These are phyloP conservation scores for Cyclostephanos invisitatus DNA, from an alignment of 108 stramenopile species.

Conservation along the genomic window DNA sequence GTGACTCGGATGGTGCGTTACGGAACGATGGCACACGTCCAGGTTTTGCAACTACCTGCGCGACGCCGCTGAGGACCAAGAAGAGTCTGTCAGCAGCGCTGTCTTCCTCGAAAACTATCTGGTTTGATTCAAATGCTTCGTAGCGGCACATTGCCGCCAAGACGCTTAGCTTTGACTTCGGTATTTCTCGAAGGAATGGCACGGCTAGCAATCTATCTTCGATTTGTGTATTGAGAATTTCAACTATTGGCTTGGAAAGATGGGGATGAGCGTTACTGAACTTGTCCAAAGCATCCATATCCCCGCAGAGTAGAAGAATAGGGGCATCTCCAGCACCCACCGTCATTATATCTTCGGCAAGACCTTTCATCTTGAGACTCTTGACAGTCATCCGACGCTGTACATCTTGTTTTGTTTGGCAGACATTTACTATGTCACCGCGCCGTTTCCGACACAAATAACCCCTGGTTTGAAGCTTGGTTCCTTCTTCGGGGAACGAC, in stretches of 20 bases:
- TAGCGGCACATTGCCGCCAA: conserved; percentile 63
- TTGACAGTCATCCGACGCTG: conserved; percentile 29
- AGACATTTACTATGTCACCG: conserved; percentile 50
- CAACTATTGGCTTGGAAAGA: conserved; percentile 28
- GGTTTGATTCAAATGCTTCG: conserved; percentile 47
- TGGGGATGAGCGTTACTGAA: conserved; percentile 41
- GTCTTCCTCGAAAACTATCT: conserved; percentile 53
- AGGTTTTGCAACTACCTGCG: conserved; percentile 40
- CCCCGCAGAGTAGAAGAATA: conserved; percentile 33
- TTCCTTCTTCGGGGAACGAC: conserved; percentile 26
- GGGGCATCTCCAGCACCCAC: conserved; percentile 20
- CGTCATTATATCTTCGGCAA: conserved; percentile 43
- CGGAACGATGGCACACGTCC: not conserved
- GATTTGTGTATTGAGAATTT: conserved; percentile 39
- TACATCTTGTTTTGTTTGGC: conserved; percentile 40
- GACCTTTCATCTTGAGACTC: conserved; percentile 34
- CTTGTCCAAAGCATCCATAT: conserved; percentile 31
- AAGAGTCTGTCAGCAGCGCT: conserved; percentile 54
- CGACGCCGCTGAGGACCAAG: conserved; percentile 53
- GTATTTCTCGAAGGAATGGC: conserved; percentile 50
- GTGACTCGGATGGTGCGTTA: not conserved
- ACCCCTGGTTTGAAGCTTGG: conserved; percentile 51
- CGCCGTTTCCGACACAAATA: conserved; percentile 51
- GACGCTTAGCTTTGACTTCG: conserved; percentile 39
- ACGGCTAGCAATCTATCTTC: conserved; percentile 38